phyloP scores from a whole-genome alignment of 2,329 filamentous ascomycete species.

The Neonectria ditissima region DNA sequence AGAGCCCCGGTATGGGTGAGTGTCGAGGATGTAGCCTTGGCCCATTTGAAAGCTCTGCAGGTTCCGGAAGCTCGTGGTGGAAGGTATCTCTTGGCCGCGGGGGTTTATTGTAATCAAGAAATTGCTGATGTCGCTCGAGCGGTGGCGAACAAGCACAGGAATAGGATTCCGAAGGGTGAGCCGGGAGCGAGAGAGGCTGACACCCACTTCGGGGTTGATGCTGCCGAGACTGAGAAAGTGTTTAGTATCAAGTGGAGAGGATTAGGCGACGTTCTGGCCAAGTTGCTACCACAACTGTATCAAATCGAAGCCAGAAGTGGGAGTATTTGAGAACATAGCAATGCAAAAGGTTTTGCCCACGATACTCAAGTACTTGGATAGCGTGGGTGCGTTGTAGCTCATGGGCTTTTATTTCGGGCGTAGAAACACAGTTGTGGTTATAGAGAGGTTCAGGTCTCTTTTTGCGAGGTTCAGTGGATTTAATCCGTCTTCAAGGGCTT shows the following conservation, averaged over 20 bases:
- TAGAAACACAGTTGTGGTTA: too few species aligned
- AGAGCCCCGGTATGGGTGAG: conserved; percentile 60
- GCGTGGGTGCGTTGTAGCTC: too few species aligned
- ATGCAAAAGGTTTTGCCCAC: too few species aligned
- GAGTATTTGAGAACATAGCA: too few species aligned
- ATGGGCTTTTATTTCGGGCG: too few species aligned
- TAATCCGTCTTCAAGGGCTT: too few species aligned
- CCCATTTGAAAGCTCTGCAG: conserved; percentile 71
- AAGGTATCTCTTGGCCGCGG: conserved; percentile 69
- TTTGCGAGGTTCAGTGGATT: too few species aligned
- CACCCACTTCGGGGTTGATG: conserved; percentile 61
- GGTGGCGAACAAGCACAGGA: conserved; percentile 41
- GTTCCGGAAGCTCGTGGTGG: conserved; percentile 68
- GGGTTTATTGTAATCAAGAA: conserved; percentile 53
- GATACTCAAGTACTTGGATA: too few species aligned
- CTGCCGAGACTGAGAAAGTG: conserved; percentile 60
- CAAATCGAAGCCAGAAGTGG: too few species aligned
- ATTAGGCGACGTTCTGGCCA: conserved; percentile 63
- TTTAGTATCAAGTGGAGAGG: conserved; percentile 63
- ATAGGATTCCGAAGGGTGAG: conserved; percentile 50
- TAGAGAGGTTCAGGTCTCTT: too few species aligned
- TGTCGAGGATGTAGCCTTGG: conserved; percentile 70
- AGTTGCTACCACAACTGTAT: conserved; percentile 56
- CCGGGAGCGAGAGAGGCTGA: conserved; percentile 47
- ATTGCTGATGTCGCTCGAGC: conserved; percentile 52